Evolutionary conservation across 306 rosid genomes (phyloP).

Genomic region (Acmispon strigosus): DNA sequence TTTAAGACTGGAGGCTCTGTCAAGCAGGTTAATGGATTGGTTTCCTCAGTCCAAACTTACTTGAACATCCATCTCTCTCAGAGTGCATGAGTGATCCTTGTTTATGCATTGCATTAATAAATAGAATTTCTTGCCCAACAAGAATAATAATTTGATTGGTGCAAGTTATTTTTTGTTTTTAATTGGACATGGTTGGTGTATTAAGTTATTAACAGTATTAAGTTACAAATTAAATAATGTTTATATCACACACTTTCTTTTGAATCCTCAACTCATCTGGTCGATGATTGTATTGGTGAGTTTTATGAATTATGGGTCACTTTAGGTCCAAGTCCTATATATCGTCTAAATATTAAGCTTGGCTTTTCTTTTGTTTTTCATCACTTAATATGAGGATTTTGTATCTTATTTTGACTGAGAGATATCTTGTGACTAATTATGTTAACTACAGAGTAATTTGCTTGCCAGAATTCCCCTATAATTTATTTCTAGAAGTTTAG

Average conservation of each 20-base stretch:
- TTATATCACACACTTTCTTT: not conserved
- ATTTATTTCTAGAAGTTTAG: not conserved
- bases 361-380: conserved; percentile 2
- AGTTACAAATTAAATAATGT: not conserved
- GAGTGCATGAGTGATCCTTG: not conserved
- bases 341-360: not conserved
- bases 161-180: not conserved
- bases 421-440: not conserved
- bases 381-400: not conserved
- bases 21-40: not conserved
- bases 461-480: not conserved
- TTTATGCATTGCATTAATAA: not conserved
- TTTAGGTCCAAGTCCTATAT: not conserved
- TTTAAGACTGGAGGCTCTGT: not conserved
- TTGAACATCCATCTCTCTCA: not conserved
- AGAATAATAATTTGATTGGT: not conserved
- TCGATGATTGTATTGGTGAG: not conserved
- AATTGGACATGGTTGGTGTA: not conserved
- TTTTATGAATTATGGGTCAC: conserved; percentile 9
- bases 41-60: not conserved
- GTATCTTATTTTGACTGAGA: not conserved
- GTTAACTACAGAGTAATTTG: not conserved
- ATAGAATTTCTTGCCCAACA: not conserved
- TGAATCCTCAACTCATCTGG: not conserved
- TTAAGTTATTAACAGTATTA: not conserved